phyloP scores from a whole-genome alignment of 345 rosid genomes.

The thale cress (Arabidopsis thaliana) region TAIR10.1 NC_003075.7:10717501-10718000 shows the following conservation, averaged over 20 bases:
- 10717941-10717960: background rate
- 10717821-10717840: background rate
- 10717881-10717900: background rate
- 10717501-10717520: conserved; percentile 27
- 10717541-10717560: conserved; percentile 33
- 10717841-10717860: too few relatives aligned
- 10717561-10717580: conserved; percentile 40
- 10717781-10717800: background rate
- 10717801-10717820: background rate
- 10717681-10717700: background rate
- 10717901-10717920: background rate
- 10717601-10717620: background rate
- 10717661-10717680: conserved; percentile 10
- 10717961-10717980: background rate
- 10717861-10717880: background rate
- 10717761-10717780: background rate
- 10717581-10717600: conserved; percentile 34
- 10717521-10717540: conserved; percentile 33
- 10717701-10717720: conserved; percentile 25
- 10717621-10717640: conserved; percentile 29
- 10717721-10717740: background rate
- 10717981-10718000: conserved; percentile 9
- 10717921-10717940: too few relatives aligned
- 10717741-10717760: background rate
- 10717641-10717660: background rate